Evolutionary conservation across 2,329 filamentous ascomycete species (phyloP).

Genomic region (Neurospora sp.): DNA sequence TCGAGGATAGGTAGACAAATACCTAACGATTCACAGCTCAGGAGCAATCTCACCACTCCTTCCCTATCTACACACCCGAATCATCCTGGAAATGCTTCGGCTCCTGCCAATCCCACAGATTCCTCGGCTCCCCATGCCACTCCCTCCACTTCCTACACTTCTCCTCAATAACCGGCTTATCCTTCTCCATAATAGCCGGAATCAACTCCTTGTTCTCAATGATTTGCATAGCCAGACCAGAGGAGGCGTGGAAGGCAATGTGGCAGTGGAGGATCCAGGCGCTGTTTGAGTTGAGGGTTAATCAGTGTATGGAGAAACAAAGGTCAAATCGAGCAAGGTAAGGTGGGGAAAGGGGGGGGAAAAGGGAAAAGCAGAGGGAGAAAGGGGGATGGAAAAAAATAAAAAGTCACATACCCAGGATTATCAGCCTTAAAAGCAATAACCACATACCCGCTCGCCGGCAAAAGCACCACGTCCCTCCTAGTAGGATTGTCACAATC

Average conservation of each 20-base stretch:
- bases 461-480: conserved; percentile 9
- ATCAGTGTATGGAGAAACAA: no score
- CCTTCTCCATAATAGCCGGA: conserved; percentile 1
- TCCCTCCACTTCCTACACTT: conserved; percentile 4
- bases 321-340: no score
- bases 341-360: no score
- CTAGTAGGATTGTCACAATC: conserved; percentile 7
- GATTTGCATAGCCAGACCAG: conserved; percentile 7
- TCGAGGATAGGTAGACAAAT: no score
- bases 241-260: conserved; percentile 5
- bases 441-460: conserved; percentile 6
- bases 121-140: conserved; percentile 3
- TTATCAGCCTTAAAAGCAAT: conserved; percentile 11
- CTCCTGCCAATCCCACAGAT: conserved; percentile 6
- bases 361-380: no score
- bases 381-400: no score
- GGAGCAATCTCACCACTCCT: no score
- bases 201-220: conserved; percentile 9
- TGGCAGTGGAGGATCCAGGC: conserved; percentile 11
- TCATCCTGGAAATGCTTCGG: conserved; percentile 8
- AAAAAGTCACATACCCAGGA: neutral
- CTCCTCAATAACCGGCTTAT: conserved; percentile 2
- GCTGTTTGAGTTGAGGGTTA: neutral
- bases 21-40: no score
- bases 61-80: conserved; percentile 1